These are phyloP conservation scores for Bullera alba DNA, from an alignment of 768 basidiomycete species.

Conservation along the genomic window DNA sequence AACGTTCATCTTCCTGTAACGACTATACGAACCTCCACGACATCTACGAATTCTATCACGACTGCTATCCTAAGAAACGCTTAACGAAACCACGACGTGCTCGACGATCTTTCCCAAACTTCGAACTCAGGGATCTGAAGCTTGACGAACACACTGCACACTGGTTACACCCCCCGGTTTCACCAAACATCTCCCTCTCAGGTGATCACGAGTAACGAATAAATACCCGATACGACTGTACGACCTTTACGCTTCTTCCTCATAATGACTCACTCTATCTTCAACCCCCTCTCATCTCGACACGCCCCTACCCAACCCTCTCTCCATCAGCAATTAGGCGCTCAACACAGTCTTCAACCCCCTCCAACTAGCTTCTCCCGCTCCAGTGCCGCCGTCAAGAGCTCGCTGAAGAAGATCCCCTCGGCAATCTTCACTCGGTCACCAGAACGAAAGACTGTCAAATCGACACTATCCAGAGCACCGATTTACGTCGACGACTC, in stretches of 20 bases:
- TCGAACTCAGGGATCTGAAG: background rate
- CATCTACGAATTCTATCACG: background rate
- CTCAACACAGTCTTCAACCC: background rate
- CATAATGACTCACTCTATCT: slow-evolving; percentile 18
- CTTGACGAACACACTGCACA: background rate
- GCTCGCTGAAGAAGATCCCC: slow-evolving; percentile 26
- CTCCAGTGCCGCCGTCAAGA: slow-evolving; percentile 6
- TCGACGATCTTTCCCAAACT: background rate
- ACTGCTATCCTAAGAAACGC: background rate
- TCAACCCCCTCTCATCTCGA: slow-evolving; percentile 5
- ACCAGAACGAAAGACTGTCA: slow-evolving; percentile 11
- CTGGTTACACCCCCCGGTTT: slow-evolving; percentile 20
- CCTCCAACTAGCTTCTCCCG: slow-evolving; percentile 8
- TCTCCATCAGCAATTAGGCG: no score
- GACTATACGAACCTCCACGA: no score
- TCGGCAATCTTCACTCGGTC: slow-evolving; percentile 27
- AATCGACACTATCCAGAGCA: slow-evolving; percentile 5
- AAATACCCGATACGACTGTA: no score
- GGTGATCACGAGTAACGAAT: background rate
- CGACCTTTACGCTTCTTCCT: no score
- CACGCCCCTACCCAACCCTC: slow-evolving; percentile 6
- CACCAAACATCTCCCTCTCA: slow-evolving; percentile 11
- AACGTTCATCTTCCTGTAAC: no score
- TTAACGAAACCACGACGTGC: background rate
- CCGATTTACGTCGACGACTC: slow-evolving; percentile 5